These are phyloP conservation scores for Macrolepiota fuliginosa DNA, from an alignment of 768 basidiomycete species.

Conservation along the genomic window DNA sequence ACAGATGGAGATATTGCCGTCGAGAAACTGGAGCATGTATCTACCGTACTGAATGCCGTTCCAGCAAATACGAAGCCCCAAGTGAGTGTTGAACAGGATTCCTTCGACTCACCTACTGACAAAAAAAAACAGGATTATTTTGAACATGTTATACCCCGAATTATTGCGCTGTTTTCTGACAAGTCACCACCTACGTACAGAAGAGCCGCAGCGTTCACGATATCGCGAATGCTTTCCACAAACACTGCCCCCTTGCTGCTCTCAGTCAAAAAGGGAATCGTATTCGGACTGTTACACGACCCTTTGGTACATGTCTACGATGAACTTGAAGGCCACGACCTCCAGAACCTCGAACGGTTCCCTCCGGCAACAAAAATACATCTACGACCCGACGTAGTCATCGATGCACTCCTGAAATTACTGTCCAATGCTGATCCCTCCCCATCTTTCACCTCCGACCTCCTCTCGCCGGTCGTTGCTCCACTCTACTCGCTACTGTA, in stretches of 20 bases:
- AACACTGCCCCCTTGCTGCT: conserved; percentile 27
- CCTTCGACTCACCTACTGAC: neutral
- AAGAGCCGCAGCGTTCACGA: conserved; percentile 63
- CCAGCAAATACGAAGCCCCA: conserved; percentile 54
- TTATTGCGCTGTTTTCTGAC: conserved; percentile 49
- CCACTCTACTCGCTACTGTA: conserved; percentile 63
- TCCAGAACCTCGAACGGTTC: neutral
- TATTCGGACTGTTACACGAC: conserved; percentile 50
- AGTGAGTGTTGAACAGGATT: conserved; percentile 36
- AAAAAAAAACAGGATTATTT: conserved; percentile 58
- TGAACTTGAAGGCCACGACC: neutral
- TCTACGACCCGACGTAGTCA: conserved; percentile 34
- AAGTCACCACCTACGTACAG: conserved; percentile 42
- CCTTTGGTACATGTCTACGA: conserved; percentile 37
- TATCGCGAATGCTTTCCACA: conserved; percentile 60
- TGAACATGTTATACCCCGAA: conserved; percentile 46
- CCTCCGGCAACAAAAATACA: conserved; percentile 7
- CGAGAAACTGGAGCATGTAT: conserved; percentile 73
- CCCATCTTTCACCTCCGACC: conserved; percentile 55
- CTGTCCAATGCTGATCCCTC: conserved; percentile 80
- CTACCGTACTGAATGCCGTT: conserved; percentile 58
- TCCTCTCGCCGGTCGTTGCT: conserved; percentile 69
- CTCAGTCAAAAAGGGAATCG: conserved; percentile 29
- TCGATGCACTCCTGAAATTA: conserved; percentile 53
- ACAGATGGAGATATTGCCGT: conserved; percentile 49